Base-by-base conservation (phyloP, 1,139 yeast species). In the Saccharomycopsis hybrid region DNA sequence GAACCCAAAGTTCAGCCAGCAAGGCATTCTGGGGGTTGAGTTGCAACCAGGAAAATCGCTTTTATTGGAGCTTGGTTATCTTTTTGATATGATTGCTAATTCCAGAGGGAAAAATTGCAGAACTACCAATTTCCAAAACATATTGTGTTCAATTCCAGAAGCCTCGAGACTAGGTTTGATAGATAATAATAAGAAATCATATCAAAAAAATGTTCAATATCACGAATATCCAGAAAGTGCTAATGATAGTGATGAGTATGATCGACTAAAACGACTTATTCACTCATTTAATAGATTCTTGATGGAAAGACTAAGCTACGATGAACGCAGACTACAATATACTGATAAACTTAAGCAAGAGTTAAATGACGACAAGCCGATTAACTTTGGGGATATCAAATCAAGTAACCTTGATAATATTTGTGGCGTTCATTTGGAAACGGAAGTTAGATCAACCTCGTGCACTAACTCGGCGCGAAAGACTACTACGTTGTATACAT, bases 21-120 rank as follows among this genome's bases (percentile, higher is more conserved):
- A 28, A 11, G 32, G 30, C 18, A 47, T 36, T 36, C 11, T 28
- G 48, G 38, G 11, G 5, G 18, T 18, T 18, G 18, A 18, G 18
- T 18, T 18, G 18, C 18, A 18, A 18, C 18, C 18, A 18, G 39
- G 39, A 8, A 43, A 43, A 28, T 73, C 84, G 8, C 63, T 90
- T 5, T 65, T 89, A 36, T 81, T 85, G 50, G 97, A 94, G 61
- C 68, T 90, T 46, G 98, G 96, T 0, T 87, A 89, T 55, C 68
- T 94, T 18, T 87, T 81, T 66, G 97, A 94, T 60, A 92, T 92
- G 98, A 75, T 92, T 68, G 74, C 75, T 48, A 87, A 87, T 62
- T 89, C 96, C 0, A 69, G 76, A 29, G 94, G 95, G 0, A 47
- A 73, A 62, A 78, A 86, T 68, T 70, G 85, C 57, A 71, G 83